Conservation (phyloP, 164 flowering plant species). For the Magnolia officinalis region DNA sequence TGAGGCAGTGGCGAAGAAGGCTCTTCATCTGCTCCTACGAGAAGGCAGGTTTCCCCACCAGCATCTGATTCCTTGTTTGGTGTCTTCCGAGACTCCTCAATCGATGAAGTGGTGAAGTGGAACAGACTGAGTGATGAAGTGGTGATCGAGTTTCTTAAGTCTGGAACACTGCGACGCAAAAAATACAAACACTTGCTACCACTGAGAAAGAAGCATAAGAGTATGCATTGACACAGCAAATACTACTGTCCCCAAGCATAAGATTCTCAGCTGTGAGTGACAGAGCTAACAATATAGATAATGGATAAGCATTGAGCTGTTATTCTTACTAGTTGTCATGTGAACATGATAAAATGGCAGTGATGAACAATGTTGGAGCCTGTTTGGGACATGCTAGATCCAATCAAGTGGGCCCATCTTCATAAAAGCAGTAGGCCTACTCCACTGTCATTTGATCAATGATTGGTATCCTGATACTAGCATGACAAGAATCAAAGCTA, state of each 20-base stretch:
- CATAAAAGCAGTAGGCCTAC: no score
- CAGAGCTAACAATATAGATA: not conserved
- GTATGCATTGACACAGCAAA: slow-evolving; percentile 56
- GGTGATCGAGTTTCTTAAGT: no score
- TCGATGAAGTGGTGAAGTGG: slow-evolving; percentile 6
- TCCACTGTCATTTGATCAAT: no score
- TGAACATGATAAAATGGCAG: no score
- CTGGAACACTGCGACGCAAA: no score
- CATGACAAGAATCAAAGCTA: no score
- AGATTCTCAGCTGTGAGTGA: not conserved
- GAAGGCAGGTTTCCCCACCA: slow-evolving; percentile 41
- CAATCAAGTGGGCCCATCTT: no score
- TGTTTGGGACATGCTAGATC: no score
- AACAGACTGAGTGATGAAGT: no score
- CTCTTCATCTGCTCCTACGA: slow-evolving; percentile 24
- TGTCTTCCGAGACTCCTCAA: slow-evolving; percentile 17
- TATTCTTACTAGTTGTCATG: not conserved
- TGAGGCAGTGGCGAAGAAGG: slow-evolving; percentile 5
- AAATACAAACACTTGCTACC: slow-evolving; percentile 51
- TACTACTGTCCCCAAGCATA: slow-evolving; percentile 39
- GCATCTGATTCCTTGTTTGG: slow-evolving; percentile 56
- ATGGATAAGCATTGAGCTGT: not conserved
- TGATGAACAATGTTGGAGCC: no score
- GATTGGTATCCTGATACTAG: no score
- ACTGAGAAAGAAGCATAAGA: slow-evolving; percentile 92